phyloP scores from a whole-genome alignment of 768 basidiomycete genomes.

The Mycena polygramma region DNA sequence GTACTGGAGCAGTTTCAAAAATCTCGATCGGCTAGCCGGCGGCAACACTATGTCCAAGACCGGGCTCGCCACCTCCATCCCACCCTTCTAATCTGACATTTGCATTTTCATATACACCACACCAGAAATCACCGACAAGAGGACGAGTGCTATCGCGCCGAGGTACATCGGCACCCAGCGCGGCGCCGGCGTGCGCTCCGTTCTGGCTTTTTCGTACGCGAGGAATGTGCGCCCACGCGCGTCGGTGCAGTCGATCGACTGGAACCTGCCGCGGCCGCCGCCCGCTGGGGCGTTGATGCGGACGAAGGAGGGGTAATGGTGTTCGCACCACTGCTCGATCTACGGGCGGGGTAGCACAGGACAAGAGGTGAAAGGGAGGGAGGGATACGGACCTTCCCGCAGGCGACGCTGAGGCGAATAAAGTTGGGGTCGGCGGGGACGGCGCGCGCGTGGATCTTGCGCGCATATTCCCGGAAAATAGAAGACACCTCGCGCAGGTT shows the following conservation, averaged over 20 bases:
- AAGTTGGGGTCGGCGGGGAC: conserved; percentile 88
- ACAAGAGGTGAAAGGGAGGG: too few relatives aligned
- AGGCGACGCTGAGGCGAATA: conserved; percentile 84
- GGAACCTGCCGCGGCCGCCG: conserved; percentile 20
- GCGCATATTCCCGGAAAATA: conserved; percentile 87
- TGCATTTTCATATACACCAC: too few relatives aligned
- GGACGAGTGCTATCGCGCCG: too few relatives aligned
- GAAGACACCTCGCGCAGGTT: conserved; percentile 93
- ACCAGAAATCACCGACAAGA: too few relatives aligned
- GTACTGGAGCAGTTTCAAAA: too few relatives aligned
- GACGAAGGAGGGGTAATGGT: conserved; percentile 94
- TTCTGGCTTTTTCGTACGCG: conserved; percentile 58
- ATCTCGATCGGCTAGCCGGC: too few relatives aligned
- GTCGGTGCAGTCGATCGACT: conserved; percentile 63
- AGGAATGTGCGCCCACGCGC: conserved; percentile 67
- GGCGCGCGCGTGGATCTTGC: conserved; percentile 86
- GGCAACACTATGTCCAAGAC: too few relatives aligned
- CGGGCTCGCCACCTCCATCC: too few relatives aligned
- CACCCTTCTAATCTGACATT: too few relatives aligned
- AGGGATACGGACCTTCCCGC: conserved; percentile 78
- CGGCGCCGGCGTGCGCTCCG: conserved; percentile 48
- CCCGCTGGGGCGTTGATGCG: conserved; percentile 43
- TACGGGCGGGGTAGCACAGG: conserved; percentile 39
- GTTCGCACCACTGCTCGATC: conserved; percentile 97
- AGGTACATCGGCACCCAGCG: too few relatives aligned